Base-by-base conservation (phyloP, 495 filamentous ascomycete genomes). In the Tuber calosporum region DNA sequence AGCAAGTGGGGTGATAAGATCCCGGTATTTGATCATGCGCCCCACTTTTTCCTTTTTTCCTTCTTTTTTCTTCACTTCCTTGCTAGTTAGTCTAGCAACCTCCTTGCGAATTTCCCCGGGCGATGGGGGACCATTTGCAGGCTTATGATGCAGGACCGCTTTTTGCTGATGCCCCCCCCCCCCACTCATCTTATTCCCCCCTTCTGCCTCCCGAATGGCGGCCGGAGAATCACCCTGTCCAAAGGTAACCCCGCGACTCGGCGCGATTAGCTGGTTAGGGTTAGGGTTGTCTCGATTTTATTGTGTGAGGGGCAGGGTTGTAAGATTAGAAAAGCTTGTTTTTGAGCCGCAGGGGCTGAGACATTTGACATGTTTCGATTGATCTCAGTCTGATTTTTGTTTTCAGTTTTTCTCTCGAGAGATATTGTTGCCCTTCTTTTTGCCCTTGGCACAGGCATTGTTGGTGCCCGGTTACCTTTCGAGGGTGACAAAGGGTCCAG, bases 341-440 rank as follows among this genome's bases (percentile, higher is more conserved):
- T 78, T 78, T 77, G 70, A 78, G 76, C 76, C 76, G 70, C 76
- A 78, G 58, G 73, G 76, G 74, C 73, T 69, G 76, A 68, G 20
- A 73, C 73, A 40, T 34, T 34, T 34, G 26, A 30, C 26, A 34
- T 62, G 26, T 62, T 34, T 30, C 26, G 15, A 1, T 22, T 22
- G 45, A n/a, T n/a, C n/a, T n/a, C n/a, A n/a, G n/a, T n/a, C n/a
- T n/a, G n/a, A n/a, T n/a, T 22, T 45, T 45, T 45, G 7, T 26
- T 58, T 58, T 26, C 0, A 5, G 30, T 34, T 26, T 34, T 34
- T 19, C 53, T n/a, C n/a, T n/a, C n/a, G n/a, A n/a, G 11, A 30
- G 11, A 62, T 30, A 30, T 62, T 11, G 3, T 3, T 17, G 53
- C 26, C 7, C 5, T 53, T 62, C 19, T 13, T 34, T 62, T 62